Evolutionary conservation across 163 green algal genomes (phyloP).

Genomic region (Scenedesmus sp.): DNA sequence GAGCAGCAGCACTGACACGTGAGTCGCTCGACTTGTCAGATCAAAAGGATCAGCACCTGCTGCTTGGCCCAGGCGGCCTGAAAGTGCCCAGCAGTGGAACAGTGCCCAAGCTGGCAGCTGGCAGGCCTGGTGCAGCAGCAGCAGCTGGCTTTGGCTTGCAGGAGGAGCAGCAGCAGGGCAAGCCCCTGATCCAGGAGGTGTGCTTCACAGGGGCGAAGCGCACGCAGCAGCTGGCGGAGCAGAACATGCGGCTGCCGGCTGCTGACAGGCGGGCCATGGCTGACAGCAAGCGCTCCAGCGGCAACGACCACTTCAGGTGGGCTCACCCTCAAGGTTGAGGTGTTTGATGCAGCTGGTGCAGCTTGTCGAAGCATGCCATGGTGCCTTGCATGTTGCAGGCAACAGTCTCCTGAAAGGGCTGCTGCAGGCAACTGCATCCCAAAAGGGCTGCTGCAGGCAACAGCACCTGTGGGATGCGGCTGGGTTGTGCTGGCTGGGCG

Average conservation of each 20-base stretch:
- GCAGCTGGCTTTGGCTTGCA: slow-evolving; percentile 4
- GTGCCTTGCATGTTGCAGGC: too few relatives aligned
- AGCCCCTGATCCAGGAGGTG: slow-evolving; percentile 36
- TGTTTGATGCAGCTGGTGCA: not conserved
- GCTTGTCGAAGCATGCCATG: not conserved
- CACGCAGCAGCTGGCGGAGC: slow-evolving; percentile 35
- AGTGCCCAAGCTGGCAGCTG: slow-evolving; percentile 10
- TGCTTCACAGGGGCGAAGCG: not conserved
- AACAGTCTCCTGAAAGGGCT: too few relatives aligned
- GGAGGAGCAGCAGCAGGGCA: not conserved
- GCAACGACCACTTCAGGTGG: slow-evolving; percentile 43
- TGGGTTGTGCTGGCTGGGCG: too few relatives aligned
- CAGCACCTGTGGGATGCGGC: too few relatives aligned
- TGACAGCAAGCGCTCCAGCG: not conserved
- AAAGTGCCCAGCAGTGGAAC: not conserved
- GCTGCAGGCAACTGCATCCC: too few relatives aligned
- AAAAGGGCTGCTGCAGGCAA: too few relatives aligned
- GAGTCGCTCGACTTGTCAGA: slow-evolving; percentile 17
- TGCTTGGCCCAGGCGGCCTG: not conserved
- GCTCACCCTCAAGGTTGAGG: not conserved
- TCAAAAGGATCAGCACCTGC: slow-evolving; percentile 11
- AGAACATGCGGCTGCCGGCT: slow-evolving; percentile 29
- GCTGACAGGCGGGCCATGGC: not conserved
- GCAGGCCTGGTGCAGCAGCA: slow-evolving; percentile 10
- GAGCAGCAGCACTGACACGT: not conserved